Evolutionary conservation across 1,284 basidiomycete species (phyloP).

Genomic region (Microbotryum lychnidis-dioicae): DNA sequence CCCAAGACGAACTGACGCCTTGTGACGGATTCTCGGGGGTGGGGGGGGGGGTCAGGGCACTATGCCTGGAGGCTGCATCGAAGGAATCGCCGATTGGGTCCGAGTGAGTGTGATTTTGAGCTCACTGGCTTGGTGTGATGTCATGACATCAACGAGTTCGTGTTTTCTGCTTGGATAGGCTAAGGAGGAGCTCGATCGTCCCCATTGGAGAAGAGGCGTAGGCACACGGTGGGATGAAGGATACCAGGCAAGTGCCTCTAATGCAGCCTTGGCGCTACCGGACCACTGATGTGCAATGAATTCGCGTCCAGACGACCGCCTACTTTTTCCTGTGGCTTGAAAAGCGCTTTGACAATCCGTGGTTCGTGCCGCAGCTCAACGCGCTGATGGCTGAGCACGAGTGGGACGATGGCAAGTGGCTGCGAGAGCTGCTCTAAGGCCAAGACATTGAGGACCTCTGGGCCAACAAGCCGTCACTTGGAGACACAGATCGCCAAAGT

Average conservation of each 20-base stretch:
- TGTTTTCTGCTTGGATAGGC: too few species aligned
- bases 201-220: conserved; percentile 24
- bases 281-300: background rate
- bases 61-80: conserved; percentile 27
- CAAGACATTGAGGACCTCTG: conserved; percentile 15
- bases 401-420: conserved; percentile 16
- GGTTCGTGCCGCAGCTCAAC: conserved; percentile 26
- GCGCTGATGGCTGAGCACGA: background rate
- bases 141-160: too few species aligned
- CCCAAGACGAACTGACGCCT: too few species aligned
- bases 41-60: too few species aligned
- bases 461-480: conserved; percentile 3
- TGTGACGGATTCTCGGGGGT: too few species aligned
- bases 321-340: conserved; percentile 25
- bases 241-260: conserved; percentile 13
- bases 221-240: conserved; percentile 23
- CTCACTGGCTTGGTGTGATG: too few species aligned
- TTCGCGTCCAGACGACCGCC: background rate
- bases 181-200: conserved; percentile 8
- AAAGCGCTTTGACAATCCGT: background rate
- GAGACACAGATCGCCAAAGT: background rate
- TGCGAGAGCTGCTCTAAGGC: conserved; percentile 7
- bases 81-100: conserved; percentile 34
- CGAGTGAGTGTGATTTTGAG: conserved; percentile 1
- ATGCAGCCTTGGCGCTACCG: background rate